Evolutionary conservation across 352 stramenopile genomes (phyloP), one percentile per base, ranked within the genome.

Genomic region (Globisporangium parvum): DNA sequence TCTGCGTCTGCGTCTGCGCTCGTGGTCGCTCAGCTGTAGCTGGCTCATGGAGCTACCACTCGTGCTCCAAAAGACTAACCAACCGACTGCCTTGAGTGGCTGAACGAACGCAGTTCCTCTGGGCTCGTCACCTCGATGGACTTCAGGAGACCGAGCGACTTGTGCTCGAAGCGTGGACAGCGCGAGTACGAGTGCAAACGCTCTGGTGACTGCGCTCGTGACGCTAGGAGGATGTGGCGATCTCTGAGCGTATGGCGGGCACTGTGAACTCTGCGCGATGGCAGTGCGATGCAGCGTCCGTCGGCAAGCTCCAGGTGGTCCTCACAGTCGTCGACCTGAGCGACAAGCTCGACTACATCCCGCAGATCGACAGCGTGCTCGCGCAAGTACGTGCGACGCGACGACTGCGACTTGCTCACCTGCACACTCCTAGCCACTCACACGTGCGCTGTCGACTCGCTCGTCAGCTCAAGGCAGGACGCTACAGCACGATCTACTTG

Each of bases 141-240:
- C 69, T 96, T 1, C 50, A 77, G 10, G 75, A 84, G 31, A 91
- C 78, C 1, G 70, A 85, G 52, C 67, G 59, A 0, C 57, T 82
- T 21, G 75, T 65, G 33, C 63, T 48, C 0, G 39, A 35, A 2
- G 71, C 69, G 48, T 86, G 78, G 75, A 5, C 51, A 40, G 21
- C 40, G 23, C 55, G 60, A 12, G 53, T 66, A 52, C 39, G 51
- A 39, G 21, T 17, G 17, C 49, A 1, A 23, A 9, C 47, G 15
- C 6, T 17, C 50, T 10, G 31, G 18, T 54, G n/a, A 3, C 15
- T 33, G 20, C 17, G 2, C 9, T 11, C 26, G 26, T 33, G 37
- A 6, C 0, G 21, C 26, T 20, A 2, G 8, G 28, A 40, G 21
- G 9, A 18, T 41, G 14, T 5, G 11, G n/a, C 21, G 44, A 12